Conservation (phyloP, 306 rosid species). For the Echinosophora koreensis region DNA sequence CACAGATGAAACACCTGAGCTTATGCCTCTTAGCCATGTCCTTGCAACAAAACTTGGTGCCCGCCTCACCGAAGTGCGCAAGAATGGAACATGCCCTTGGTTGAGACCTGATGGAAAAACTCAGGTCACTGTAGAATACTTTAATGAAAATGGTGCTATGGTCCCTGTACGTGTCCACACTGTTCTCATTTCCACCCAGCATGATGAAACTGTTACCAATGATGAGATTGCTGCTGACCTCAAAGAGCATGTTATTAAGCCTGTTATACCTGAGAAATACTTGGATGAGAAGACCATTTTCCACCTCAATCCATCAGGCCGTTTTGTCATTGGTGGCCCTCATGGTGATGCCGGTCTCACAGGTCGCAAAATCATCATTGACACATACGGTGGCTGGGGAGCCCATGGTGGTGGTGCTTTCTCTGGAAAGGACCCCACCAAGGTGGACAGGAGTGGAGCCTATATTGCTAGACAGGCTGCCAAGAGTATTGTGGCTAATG, state of each 20-base stretch:
- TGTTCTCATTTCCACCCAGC: constrained; percentile 65
- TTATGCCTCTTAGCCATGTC: constrained; percentile 73
- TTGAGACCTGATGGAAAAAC: constrained; percentile 73
- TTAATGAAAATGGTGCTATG: constrained; percentile 62
- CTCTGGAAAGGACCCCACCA: constrained; percentile 67
- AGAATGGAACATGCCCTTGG: constrained; percentile 63
- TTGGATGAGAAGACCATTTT: constrained; percentile 65
- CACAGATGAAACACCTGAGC: constrained; percentile 66
- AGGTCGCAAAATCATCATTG: constrained; percentile 62
- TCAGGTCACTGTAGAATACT: constrained; percentile 67
- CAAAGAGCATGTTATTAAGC: constrained; percentile 62
- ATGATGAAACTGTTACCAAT: constrained; percentile 67
- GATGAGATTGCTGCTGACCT: constrained; percentile 68
- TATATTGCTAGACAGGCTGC: constrained; percentile 71
- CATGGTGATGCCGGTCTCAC: constrained; percentile 70
- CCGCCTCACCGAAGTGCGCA: constrained; percentile 60
- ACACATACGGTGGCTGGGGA: constrained; percentile 72
- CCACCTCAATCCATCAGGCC: constrained; percentile 68
- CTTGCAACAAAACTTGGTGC: constrained; percentile 67
- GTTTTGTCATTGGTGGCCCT: constrained; percentile 69
- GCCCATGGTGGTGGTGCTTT: constrained; percentile 74
- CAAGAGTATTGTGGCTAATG: constrained; percentile 65
- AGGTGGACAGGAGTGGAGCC: constrained; percentile 69
- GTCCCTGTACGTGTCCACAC: constrained; percentile 66
- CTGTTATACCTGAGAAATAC: constrained; percentile 61